phyloP scores from a whole-genome alignment of 2,329 filamentous ascomycete species.

The Hypocrella siamensis region DNA sequence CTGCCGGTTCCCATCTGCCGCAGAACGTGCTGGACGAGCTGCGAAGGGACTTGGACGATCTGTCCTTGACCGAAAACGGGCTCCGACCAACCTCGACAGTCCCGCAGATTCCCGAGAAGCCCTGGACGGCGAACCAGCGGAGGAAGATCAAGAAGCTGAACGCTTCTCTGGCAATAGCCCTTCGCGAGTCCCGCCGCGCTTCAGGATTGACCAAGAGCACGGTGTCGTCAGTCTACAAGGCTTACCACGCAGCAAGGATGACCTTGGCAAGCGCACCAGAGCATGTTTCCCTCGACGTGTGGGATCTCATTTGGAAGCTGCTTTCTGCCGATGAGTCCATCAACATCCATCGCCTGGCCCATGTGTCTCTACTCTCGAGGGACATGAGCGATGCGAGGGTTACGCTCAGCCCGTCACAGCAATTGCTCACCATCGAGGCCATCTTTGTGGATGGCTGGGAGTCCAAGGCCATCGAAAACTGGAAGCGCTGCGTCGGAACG shows the following conservation, averaged over 20 bases:
- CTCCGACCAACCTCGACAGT: conserved; percentile 9
- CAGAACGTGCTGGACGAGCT: conserved; percentile 17
- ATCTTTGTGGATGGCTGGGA: conserved; percentile 47
- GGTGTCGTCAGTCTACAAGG: conserved; percentile 28
- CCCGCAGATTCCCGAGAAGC: conserved; percentile 20
- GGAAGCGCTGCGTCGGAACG: conserved; percentile 40
- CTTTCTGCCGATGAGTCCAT: conserved; percentile 34
- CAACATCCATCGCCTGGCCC: conserved; percentile 40
- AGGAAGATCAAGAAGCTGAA: conserved; percentile 23
- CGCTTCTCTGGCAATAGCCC: conserved; percentile 11
- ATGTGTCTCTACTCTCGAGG: conserved; percentile 44
- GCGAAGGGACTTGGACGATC: conserved; percentile 12
- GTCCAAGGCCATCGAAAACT: conserved; percentile 43
- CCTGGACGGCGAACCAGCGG: conserved; percentile 21
- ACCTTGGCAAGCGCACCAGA: conserved; percentile 29
- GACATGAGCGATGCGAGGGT: conserved; percentile 49
- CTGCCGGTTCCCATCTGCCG: conserved; percentile 14
- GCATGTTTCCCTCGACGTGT: conserved; percentile 42
- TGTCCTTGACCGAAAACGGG: conserved; percentile 10
- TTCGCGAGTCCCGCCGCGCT: conserved; percentile 12
- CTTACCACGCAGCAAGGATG: conserved; percentile 30
- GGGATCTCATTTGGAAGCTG: conserved; percentile 51
- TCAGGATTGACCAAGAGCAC: conserved; percentile 16
- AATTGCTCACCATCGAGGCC: conserved; percentile 52
- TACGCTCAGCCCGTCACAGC: conserved; percentile 38